Conservation (phyloP, 164 flowering plant genomes). For the Macadamia tetraphylla region DNA sequence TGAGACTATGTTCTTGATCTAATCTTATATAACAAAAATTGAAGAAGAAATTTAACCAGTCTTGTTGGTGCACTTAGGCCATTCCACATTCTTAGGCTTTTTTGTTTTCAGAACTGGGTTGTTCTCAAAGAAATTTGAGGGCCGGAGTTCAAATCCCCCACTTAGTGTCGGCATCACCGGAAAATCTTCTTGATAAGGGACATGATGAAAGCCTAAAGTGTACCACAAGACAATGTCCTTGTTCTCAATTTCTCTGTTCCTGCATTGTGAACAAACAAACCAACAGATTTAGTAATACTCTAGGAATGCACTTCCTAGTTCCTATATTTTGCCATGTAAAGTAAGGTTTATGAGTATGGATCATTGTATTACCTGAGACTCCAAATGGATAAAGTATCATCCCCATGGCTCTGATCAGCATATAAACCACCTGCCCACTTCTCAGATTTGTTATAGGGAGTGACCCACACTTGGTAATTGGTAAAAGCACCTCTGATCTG, state of each 20-base stretch:
- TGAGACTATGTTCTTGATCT: no score
- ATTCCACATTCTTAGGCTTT: neutral
- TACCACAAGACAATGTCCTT: constrained; percentile 72
- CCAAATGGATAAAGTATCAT: constrained; percentile 58
- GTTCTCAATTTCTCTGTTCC: constrained; percentile 54
- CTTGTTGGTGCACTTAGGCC: constrained; percentile 11
- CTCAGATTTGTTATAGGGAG: constrained; percentile 57
- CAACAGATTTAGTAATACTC: no score
- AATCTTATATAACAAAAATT: no score
- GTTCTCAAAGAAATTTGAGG: constrained; percentile 52
- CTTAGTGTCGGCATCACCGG: constrained; percentile 56
- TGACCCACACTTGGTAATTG: constrained; percentile 61
- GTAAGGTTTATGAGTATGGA: neutral
- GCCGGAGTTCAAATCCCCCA: constrained; percentile 60
- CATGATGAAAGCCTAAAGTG: constrained; percentile 60
- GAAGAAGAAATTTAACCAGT: no score
- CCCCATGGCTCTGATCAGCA: constrained; percentile 60
- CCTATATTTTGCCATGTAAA: no score
- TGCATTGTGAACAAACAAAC: constrained; percentile 16
- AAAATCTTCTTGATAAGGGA: constrained; percentile 70
- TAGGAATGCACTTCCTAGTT: no score
- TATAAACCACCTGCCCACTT: constrained; percentile 68
- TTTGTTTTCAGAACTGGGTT: constrained; percentile 37
- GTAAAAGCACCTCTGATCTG: constrained; percentile 59
- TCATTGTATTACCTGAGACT: constrained; percentile 36